Evolutionary conservation across 2,329 filamentous ascomycete genomes (phyloP), one percentile per base, ranked within the genome.

Genomic region (Trichoderma cornu-damae): DNA sequence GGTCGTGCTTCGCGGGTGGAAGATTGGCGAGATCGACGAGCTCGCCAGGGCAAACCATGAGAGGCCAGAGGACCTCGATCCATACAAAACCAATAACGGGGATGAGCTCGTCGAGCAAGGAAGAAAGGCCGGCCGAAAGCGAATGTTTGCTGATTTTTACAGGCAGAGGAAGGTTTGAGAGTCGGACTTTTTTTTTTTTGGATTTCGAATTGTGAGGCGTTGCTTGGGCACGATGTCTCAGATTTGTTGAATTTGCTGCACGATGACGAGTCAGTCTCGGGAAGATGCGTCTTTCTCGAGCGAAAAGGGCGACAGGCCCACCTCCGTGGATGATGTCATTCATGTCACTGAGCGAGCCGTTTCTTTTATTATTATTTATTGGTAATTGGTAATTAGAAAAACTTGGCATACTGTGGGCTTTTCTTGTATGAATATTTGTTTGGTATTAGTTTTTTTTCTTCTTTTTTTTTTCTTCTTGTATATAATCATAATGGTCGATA

Each of bases 1-100:
- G 18, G 59, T 71, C 37, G 60, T 70, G 4, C 59, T 74, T 14
- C 65, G 72, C 4, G 72, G 71, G 0, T 74, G 72, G 72, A 74
- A 74, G 61, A 69, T 74, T 61, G 69, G 66, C 1, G 68, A 73
- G 51, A 62, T 70, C 4, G 59, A 64, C 5, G 69, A 72, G 55
- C 64, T 72, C 6, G 64, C 66, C n/a, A 67, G 66, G 42, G 62
- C 67, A 4, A 68, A 62, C 4, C 62, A 70, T 30, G 65, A 71
- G 26, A 63, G 63, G 24, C 63, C 66, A 0, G 65, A 69, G 11
- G 62, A 68, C 8, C 64, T 70, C 12, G 67, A 68, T 44, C 64
- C 63, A 2, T 67, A 70, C n/a, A 67, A 67, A 59, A 61, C 66
- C 0, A 66, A 68, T 5, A 66, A 66, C 16, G 68, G 68, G 37